phyloP scores from a whole-genome alignment of 2,329 filamentous ascomycete genomes.

The Pseudogymnoascus sp. region DNA sequence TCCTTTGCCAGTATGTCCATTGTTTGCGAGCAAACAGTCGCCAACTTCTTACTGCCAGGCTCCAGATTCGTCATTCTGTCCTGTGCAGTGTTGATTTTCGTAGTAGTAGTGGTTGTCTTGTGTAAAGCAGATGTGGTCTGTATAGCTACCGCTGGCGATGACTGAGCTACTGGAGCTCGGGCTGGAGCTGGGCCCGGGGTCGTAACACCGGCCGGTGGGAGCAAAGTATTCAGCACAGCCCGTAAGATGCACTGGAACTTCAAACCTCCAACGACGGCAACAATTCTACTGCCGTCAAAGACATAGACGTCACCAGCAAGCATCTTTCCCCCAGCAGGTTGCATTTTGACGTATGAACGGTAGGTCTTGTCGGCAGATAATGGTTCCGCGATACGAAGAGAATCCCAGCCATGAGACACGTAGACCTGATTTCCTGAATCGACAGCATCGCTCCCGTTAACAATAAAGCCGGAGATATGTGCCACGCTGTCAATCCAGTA shows the following conservation, averaged over 20 bases:
- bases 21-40: slow-evolving; percentile 38
- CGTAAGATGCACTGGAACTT: slow-evolving; percentile 38
- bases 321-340: slow-evolving; percentile 42
- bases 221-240: slow-evolving; percentile 57
- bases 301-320: slow-evolving; percentile 48
- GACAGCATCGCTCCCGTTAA: slow-evolving; percentile 48
- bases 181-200: slow-evolving; percentile 29
- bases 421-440: slow-evolving; percentile 49
- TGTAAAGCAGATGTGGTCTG: slow-evolving; percentile 25
- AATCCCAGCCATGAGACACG: slow-evolving; percentile 55
- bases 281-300: slow-evolving; percentile 35
- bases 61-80: slow-evolving; percentile 41
- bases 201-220: slow-evolving; percentile 50
- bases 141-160: slow-evolving; percentile 26
- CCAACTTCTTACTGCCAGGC: slow-evolving; percentile 45
- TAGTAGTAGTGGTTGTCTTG: slow-evolving; percentile 26
- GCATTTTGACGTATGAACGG: slow-evolving; percentile 52
- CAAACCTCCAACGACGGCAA: slow-evolving; percentile 23
- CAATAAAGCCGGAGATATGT: slow-evolving; percentile 50
- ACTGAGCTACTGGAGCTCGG: slow-evolving; percentile 32
- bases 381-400: slow-evolving; percentile 43
- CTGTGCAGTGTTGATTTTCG: slow-evolving; percentile 38
- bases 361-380: slow-evolving; percentile 42
- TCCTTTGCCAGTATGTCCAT: slow-evolving; percentile 51
- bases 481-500: slow-evolving; percentile 51